A percentile compares a stretch with the other conserved stretches of the same genome.
Evolutionary conservation across 148 eudicot species (phyloP).

Genomic region (Chenopodium album): DNA sequence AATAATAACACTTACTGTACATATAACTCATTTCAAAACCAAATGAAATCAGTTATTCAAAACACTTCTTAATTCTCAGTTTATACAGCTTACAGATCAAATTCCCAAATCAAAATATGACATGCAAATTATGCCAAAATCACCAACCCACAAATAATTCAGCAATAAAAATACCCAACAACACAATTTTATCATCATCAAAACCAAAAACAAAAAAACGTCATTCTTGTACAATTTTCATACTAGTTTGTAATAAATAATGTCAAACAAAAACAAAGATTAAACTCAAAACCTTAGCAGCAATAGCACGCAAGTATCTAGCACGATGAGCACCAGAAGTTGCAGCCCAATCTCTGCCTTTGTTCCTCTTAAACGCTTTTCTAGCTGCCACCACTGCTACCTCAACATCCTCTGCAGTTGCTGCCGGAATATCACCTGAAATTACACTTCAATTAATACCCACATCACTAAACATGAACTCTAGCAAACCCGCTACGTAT

Average conservation of each 20-base stretch:
- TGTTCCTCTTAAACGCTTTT: constrained; percentile 55
- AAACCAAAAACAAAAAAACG: neutral
- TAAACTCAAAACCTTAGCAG: constrained; percentile 55
- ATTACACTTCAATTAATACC: constrained; percentile 10
- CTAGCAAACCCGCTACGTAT: too few species aligned
- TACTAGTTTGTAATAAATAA: neutral
- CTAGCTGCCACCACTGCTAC: constrained; percentile 86
- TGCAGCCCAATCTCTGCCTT: constrained; percentile 72
- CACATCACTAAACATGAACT: neutral
- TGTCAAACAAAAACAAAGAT: neutral
- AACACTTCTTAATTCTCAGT: too few species aligned
- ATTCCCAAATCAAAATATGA: neutral
- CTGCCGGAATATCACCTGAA: constrained; percentile 90
- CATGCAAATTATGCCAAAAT: neutral
- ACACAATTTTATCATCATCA: neutral
- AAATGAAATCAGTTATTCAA: too few species aligned
- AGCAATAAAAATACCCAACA: neutral
- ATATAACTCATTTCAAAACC: too few species aligned
- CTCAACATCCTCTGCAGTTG: constrained; percentile 86
- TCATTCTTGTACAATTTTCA: neutral
- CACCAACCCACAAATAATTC: neutral
- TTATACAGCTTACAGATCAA: neutral
- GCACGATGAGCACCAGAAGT: constrained; percentile 94
- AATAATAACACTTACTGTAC: too few species aligned
- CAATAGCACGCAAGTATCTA: constrained; percentile 87